These are phyloP conservation scores for Arthrobotrys sphaeroides DNA, from an alignment of 2,329 filamentous ascomycete species.

Conservation along the genomic window DNA sequence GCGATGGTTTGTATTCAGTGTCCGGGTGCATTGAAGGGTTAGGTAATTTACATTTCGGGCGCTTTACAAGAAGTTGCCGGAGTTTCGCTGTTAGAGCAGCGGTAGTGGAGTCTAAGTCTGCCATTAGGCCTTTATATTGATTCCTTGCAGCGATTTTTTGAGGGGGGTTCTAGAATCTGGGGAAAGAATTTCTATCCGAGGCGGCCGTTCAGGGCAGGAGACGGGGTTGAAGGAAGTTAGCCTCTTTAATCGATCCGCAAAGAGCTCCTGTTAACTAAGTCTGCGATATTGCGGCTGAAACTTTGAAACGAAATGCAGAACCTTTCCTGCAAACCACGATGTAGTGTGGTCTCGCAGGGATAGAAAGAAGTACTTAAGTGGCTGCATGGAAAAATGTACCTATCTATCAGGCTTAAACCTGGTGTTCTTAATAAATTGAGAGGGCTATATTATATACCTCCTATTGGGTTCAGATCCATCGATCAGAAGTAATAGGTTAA, in stretches of 20 bases:
- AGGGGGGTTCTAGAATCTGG: background rate
- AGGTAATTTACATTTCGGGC: background rate
- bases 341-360: too few relatives aligned
- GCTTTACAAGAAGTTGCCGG: background rate
- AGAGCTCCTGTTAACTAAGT: background rate
- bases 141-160: background rate
- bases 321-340: too few relatives aligned
- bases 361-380: too few relatives aligned
- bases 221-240: background rate
- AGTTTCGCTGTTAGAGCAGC: background rate
- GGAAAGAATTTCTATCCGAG: constrained; percentile 1
- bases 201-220: background rate
- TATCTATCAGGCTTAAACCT: too few relatives aligned
- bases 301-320: too few relatives aligned
- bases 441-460: too few relatives aligned
- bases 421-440: too few relatives aligned
- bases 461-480: too few relatives aligned
- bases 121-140: background rate
- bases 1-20: background rate
- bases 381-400: too few relatives aligned
- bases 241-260: background rate
- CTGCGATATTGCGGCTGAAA: too few relatives aligned
- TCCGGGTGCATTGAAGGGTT: background rate
- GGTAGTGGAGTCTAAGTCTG: background rate
- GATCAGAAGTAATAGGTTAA: too few relatives aligned